A percentile compares a stretch with the other conserved stretches of the same genome.
These are phyloP conservation scores for Ambrosia hybrid DNA, from an alignment of 140 eudicot species.

Conservation along the genomic window DNA sequence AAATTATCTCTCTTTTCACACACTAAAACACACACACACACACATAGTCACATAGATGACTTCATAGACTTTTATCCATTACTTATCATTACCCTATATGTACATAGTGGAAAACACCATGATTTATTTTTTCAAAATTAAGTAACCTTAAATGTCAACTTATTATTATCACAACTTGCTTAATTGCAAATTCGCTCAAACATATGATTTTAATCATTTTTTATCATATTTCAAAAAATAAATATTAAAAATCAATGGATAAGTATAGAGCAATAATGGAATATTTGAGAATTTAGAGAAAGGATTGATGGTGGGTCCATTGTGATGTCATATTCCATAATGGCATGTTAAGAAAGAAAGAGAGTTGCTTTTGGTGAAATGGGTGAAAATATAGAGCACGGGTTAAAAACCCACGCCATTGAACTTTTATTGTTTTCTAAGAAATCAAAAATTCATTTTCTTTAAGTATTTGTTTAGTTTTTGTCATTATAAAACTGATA, in stretches of 20 bases:
- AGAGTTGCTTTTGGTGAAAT: conserved; percentile 25
- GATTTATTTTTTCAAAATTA: conserved; percentile 21
- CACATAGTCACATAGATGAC: neutral
- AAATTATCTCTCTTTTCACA: neutral
- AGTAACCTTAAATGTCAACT: conserved; percentile 16
- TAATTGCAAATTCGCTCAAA: neutral
- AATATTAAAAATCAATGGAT: neutral
- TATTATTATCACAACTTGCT: neutral
- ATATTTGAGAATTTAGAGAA: conserved; percentile 25
- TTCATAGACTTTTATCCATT: conserved; percentile 12
- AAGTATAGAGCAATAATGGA: conserved; percentile 10
- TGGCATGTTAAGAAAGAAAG: conserved; percentile 16
- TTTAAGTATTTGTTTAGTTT: neutral
- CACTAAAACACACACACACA: conserved; percentile 15
- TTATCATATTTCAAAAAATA: neutral
- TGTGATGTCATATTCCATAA: conserved; percentile 32
- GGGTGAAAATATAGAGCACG: conserved; percentile 18
- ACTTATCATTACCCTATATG: neutral
- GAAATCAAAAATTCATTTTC: neutral
- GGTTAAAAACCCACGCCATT: conserved; percentile 17
- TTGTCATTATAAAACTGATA: too few relatives aligned
- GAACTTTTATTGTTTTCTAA: neutral
- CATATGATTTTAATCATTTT: neutral
- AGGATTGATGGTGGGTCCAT: conserved; percentile 27
- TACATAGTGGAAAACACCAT: conserved; percentile 33